Percentiles rank a stretch among this genome's conserved stretches.
phyloP scores from a whole-genome alignment of 2,329 filamentous ascomycete species.

The Exophiala xenobiotica region DNA sequence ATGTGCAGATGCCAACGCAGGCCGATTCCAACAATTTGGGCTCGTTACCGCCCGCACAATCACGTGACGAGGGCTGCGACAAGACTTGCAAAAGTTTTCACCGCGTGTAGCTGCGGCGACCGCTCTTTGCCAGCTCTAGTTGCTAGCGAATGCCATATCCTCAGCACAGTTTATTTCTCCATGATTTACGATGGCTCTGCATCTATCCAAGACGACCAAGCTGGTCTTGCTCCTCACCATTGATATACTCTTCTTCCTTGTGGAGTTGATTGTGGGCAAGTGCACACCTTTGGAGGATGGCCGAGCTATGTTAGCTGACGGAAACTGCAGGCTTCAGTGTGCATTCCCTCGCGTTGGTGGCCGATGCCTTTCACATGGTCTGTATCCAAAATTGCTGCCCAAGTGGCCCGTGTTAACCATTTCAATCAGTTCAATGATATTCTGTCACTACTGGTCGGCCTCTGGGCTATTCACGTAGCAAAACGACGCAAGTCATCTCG shows the following conservation, averaged over 20 bases:
- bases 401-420: not conserved
- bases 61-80: conserved; percentile 1
- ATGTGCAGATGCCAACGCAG: too few relatives aligned
- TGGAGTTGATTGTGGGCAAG: conserved; percentile 74
- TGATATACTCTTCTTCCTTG: conserved; percentile 81
- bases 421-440: conserved; percentile 80
- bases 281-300: conserved; percentile 5
- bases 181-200: not conserved
- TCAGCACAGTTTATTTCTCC: conserved; percentile 3
- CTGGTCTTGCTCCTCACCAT: conserved; percentile 91
- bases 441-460: conserved; percentile 81
- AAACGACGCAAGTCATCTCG: conserved; percentile 76
- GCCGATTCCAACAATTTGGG: too few relatives aligned
- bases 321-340: conserved; percentile 65
- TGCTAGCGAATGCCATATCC: not conserved
- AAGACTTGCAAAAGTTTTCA: conserved; percentile 1
- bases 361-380: conserved; percentile 97
- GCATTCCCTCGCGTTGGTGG: conserved; percentile 86
- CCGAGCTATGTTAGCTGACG: conserved; percentile 22
- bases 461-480: conserved; percentile 91
- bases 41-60: not conserved
- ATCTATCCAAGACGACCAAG: conserved; percentile 82
- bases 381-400: conserved; percentile 31
- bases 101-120: not conserved
- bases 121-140: not conserved